A percentile compares a stretch with the other conserved stretches of the same genome.
Conservation (phyloP, 352 stramenopile genomes). For the Pythium biforme region DNA sequence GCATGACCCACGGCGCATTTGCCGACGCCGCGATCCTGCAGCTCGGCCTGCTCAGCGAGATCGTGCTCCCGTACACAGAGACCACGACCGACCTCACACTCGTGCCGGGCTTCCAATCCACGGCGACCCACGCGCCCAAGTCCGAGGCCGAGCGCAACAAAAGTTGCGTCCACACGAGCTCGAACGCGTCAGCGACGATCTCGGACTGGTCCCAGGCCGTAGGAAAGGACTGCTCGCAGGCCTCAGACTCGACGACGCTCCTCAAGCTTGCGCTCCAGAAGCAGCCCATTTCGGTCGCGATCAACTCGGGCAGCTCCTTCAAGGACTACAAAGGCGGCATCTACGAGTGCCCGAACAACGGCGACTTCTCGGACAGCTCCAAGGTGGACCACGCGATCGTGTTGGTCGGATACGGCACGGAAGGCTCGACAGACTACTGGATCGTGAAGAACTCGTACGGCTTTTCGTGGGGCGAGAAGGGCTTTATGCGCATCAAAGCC, state of each 20-base stretch:
- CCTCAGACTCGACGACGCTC: slow-evolving; percentile 45
- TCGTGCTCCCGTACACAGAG: slow-evolving; percentile 66
- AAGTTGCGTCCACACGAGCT: slow-evolving; percentile 39
- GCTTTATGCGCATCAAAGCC: slow-evolving; percentile 54
- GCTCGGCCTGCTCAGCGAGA: slow-evolving; percentile 54
- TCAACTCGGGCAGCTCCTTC: slow-evolving; percentile 75
- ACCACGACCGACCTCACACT: slow-evolving; percentile 43
- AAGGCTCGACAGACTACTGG: slow-evolving; percentile 53
- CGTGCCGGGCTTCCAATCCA: slow-evolving; percentile 30
- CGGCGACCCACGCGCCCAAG: slow-evolving; percentile 15
- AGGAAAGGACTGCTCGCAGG: slow-evolving; percentile 42
- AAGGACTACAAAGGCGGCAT: slow-evolving; percentile 81
- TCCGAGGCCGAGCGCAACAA: slow-evolving; percentile 28
- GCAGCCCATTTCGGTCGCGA: slow-evolving; percentile 72
- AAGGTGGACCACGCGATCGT: slow-evolving; percentile 66
- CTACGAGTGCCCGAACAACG: slow-evolving; percentile 70
- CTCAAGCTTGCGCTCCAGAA: slow-evolving; percentile 68
- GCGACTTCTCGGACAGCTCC: slow-evolving; percentile 54
- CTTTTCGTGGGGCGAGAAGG: slow-evolving; percentile 59
- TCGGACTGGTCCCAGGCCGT: slow-evolving; percentile 65
- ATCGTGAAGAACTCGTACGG: slow-evolving; percentile 86
- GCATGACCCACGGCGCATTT: slow-evolving; percentile 78
- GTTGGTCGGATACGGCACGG: slow-evolving; percentile 63
- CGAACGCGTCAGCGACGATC: slow-evolving; percentile 59
- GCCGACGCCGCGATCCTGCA: slow-evolving; percentile 50